A percentile compares a stretch with the other conserved stretches of the same genome.
Evolutionary conservation across 305 asterid species (phyloP).

Genomic region (Fraxinus nigra): DNA sequence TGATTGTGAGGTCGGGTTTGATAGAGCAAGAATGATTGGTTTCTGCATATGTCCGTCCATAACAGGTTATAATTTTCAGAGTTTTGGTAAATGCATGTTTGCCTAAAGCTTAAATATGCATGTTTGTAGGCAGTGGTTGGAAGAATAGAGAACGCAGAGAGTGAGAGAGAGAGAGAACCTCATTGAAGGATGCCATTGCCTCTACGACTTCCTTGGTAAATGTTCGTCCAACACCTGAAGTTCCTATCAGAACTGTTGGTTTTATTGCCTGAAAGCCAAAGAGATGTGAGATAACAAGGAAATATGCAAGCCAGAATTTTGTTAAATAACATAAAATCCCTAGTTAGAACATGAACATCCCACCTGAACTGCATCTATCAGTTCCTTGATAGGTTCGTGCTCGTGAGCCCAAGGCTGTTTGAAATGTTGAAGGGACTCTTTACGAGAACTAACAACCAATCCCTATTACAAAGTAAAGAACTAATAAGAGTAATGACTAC

Average conservation of each 20-base stretch:
- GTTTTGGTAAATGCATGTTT: not conserved
- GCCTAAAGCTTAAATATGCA: not conserved
- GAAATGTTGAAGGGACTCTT: conserved; percentile 90
- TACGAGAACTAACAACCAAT: conserved; percentile 68
- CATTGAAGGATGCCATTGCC: conserved; percentile 86
- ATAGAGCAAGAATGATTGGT: conserved; percentile 86
- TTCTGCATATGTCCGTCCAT: conserved; percentile 42
- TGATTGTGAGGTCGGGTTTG: conserved; percentile 94
- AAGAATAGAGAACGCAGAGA: not conserved
- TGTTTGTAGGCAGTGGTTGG: not conserved
- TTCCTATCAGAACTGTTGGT: conserved; percentile 88
- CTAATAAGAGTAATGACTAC: not conserved
- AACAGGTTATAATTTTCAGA: not conserved
- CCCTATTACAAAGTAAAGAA: conserved; percentile 46
- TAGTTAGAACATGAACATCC: conserved; percentile 7
- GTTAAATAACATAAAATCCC: not conserved
- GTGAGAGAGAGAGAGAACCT: conserved; percentile 37
- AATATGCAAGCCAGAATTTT: not conserved
- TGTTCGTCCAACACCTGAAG: conserved; percentile 86
- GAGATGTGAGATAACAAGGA: not conserved
- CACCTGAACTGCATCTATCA: conserved; percentile 80
- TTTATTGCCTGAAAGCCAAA: conserved; percentile 56
- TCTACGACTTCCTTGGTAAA: conserved; percentile 84
- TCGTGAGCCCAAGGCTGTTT: conserved; percentile 97
- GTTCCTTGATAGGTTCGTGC: conserved; percentile 68